Evolutionary conservation across 1,284 basidiomycete species (phyloP), one percentile per base, ranked within the genome.

Genomic region (Leccinum griseonigrum): DNA sequence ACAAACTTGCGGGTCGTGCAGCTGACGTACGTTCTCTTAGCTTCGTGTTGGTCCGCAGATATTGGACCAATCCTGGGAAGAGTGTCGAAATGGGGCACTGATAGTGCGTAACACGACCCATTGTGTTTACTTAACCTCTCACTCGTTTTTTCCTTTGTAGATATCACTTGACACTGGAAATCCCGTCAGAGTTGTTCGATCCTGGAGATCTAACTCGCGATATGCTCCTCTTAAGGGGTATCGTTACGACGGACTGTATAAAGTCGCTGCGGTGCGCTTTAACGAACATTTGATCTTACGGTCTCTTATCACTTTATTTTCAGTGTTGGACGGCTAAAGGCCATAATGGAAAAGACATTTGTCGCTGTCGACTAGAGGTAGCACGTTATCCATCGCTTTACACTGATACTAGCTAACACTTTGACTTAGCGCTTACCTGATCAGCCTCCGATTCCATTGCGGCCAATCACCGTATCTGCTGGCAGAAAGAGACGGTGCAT

Each of bases 241-340:
- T 28, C 72, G 71, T 6, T 72, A 75, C 22, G 73, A 75, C 34
- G 71, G 71, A 16, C 40, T 74, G 2, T 75, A 75, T 57, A 69
- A 29, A 29, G 58, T 71, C 4, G 29, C 59, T 7, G 40, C 53
- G 7, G 71, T 72, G 38, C 54, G 64, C 48, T 38, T 40, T n/a
- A 2, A 40, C n/a, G 10, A 8, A 1, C 38, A 58, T 56, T 14
- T 11, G 18, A 36, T 14, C 32, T 9, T 36, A 38, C 13, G 1
- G 46, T 16, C 34, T 9, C 28, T 59, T 7, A 67, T 54, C 10
- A 43, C 34, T 56, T 36, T 14, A 16, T 29, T 52, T 7, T 6
- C 31, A 72, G 71, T 60, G 13, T 36, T 72, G 74, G 71, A 62
- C 64, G 31, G 63, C 60, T 2, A 64, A 54, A 16, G 72, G 70